Evolutionary conservation across 108 stramenopile species (phyloP), one percentile per base, ranked within the genome.

Genomic region (Fistulifera pelliculosa): DNA sequence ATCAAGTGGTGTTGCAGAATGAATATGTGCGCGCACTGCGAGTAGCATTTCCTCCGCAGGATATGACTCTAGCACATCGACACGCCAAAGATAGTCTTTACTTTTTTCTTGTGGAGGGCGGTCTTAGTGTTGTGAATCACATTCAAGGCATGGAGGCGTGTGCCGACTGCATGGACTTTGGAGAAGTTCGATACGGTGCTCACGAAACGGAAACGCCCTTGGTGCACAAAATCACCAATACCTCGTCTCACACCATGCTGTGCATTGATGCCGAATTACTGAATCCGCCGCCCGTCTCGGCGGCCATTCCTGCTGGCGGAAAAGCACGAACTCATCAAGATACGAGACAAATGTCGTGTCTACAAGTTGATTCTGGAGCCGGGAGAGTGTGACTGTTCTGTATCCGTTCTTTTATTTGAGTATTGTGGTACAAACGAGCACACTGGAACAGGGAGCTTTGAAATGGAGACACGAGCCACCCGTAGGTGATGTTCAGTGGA

Each of bases 381-480:
- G 11, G 80, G 77, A 23, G 52, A 56, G 45, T n/a, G 75, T 64
- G 1, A 59, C 17, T 22, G 71, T 79, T 13, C 57, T 38, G 27
- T 90, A 90, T 68, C 65, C 77, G 7, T 90, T 90, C 60, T 90
- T 90, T 53, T 61, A 75, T 54, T 44, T 81, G 6, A 68, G 49
- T 41, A 59, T 90, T 19, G 61, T 71, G 0, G 28, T 85, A 18
- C 45, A 52, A 52, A 55, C 21, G 26, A 47, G 38, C 35, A 50
- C 26, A 54, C n/a, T 47, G 13, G 15, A 53, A 64, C 43, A 21
- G 8, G 48, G 45, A 1, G 13, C 23, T 27, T 27, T 68, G 14
- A 41, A 38, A 60, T 76, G 69, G 75, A 52, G 47, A 15, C 38
- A 60, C 31, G 47, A 16, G 27, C 13, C 10, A 22, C 16, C 48